phyloP scores from a whole-genome alignment of 306 rosid species.

The Phaseolus lunatus region DNA sequence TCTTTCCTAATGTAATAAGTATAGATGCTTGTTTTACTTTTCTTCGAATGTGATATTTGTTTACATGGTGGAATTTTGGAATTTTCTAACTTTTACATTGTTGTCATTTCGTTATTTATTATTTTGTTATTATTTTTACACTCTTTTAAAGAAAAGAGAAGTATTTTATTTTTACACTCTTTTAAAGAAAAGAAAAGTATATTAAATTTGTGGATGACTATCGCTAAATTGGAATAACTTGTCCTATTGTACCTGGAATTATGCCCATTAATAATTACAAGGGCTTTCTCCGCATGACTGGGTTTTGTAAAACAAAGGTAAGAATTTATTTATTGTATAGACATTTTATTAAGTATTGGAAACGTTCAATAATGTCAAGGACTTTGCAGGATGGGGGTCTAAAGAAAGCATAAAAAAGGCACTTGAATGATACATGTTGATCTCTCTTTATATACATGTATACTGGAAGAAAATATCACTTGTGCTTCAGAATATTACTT shows the following conservation, averaged over 20 bases:
- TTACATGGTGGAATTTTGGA: no score
- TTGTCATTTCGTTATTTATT: no score
- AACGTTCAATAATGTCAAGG: conserved; percentile 22
- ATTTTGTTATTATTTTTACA: no score
- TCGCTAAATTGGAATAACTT: conserved; percentile 92
- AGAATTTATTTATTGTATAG: conserved; percentile 1
- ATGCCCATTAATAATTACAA: no score
- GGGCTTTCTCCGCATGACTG: conserved; percentile 95
- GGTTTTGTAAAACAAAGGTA: conserved; percentile 98
- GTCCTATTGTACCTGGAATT: conserved; percentile 98
- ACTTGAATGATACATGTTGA: conserved; percentile 9
- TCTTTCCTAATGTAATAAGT: no score
- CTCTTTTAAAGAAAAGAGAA: no score
- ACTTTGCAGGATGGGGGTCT: neutral
- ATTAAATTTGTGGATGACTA: conserved; percentile 94
- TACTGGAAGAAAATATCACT: neutral
- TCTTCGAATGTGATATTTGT: no score
- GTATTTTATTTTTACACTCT: no score
- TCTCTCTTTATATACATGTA: neutral
- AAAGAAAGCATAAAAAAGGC: conserved; percentile 10
- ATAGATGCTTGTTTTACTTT: no score
- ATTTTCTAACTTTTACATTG: no score
- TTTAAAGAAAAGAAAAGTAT: no score
- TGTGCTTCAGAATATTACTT: conserved; percentile 13
- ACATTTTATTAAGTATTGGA: conserved; percentile 24